These are phyloP conservation scores for Pythium graminicola DNA, from an alignment of 352 stramenopile genomes.

Conservation along the genomic window DNA sequence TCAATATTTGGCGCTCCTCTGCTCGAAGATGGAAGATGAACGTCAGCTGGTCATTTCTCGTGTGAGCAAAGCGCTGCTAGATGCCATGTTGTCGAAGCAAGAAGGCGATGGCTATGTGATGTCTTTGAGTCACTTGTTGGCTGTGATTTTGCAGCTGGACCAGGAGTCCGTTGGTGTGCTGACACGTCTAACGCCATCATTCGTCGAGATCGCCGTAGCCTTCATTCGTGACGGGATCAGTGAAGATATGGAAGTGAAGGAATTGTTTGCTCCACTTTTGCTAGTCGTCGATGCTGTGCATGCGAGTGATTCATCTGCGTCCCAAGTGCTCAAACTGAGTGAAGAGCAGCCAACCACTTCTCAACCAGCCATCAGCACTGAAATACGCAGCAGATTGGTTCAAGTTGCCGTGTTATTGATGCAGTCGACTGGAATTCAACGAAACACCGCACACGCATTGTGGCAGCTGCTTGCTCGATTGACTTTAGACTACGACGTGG, in stretches of 20 bases:
- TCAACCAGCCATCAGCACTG: conserved; percentile 12
- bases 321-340: background rate
- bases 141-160: conserved; percentile 63
- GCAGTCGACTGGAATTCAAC: conserved; percentile 14
- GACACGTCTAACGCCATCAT: conserved; percentile 31
- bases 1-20: conserved; percentile 61
- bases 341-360: background rate
- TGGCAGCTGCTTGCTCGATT: conserved; percentile 66
- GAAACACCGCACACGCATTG: conserved; percentile 49
- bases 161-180: conserved; percentile 28
- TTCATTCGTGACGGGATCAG: conserved; percentile 23
- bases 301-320: conserved; percentile 4
- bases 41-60: conserved; percentile 42
- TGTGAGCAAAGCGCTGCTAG: conserved; percentile 42
- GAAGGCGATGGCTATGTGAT: conserved; percentile 33
- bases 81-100: conserved; percentile 28
- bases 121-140: conserved; percentile 59
- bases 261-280: conserved; percentile 51
- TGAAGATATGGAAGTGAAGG: conserved; percentile 15
- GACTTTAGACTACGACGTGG: conserved; percentile 69
- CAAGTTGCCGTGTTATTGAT: conserved; percentile 20
- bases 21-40: conserved; percentile 49
- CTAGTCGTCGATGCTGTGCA: conserved; percentile 58
- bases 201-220: conserved; percentile 41
- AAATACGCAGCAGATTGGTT: conserved; percentile 10